Evolutionary conservation across 2,329 filamentous ascomycete genomes (phyloP).

Genomic region (Orbilia oligospora): DNA sequence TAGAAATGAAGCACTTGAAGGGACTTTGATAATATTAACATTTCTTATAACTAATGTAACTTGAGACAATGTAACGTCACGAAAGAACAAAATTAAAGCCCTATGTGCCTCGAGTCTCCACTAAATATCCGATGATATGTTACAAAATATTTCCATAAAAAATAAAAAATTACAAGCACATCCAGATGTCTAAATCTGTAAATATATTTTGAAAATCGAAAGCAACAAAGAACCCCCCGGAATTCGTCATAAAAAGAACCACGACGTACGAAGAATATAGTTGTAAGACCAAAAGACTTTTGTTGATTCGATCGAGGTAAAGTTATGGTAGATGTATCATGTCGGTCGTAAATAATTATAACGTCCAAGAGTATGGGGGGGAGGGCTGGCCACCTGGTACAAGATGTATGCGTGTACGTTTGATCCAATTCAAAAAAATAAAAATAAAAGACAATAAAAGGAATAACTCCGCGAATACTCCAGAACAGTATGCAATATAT

Average conservation of each 20-base stretch:
- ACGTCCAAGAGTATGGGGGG: background rate
- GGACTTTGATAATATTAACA: too few relatives aligned
- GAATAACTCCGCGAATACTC: slow-evolving; percentile 24
- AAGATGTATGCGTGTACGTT: background rate
- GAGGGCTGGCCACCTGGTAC: too few relatives aligned
- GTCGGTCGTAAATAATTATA: background rate
- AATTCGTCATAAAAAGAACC: background rate
- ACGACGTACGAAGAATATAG: background rate
- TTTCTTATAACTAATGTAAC: too few relatives aligned
- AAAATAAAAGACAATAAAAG: background rate
- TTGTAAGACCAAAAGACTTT: background rate
- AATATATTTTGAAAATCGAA: too few relatives aligned
- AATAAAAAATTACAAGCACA: background rate
- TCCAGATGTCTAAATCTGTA: background rate
- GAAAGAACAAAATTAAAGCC: too few relatives aligned
- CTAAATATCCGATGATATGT: too few relatives aligned
- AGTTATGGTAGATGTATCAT: background rate
- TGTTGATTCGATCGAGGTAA: too few relatives aligned
- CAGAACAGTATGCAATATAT: slow-evolving; percentile 19
- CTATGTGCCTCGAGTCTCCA: too few relatives aligned
- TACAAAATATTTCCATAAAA: too few relatives aligned
- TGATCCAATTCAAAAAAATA: background rate
- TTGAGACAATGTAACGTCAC: too few relatives aligned
- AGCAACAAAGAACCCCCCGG: too few relatives aligned
- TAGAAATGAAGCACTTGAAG: too few relatives aligned